Conservation (phyloP, 2,329 filamentous ascomycete genomes). For the Aulographum hederae region DNA sequence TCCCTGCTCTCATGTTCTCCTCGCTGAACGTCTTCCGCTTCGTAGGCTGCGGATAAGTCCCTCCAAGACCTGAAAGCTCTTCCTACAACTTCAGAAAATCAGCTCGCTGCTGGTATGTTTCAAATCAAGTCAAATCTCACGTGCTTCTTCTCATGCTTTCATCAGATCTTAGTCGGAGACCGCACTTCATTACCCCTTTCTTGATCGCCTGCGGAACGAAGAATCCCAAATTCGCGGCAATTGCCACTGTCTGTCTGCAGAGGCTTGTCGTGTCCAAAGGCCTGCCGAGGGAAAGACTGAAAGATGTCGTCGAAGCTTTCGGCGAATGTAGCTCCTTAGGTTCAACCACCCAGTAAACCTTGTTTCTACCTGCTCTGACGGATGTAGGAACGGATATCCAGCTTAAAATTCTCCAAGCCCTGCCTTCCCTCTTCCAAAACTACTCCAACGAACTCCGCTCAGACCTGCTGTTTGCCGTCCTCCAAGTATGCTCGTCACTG, state of each 20-base stretch:
- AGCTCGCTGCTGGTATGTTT: conserved; percentile 47
- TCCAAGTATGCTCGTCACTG: conserved; percentile 83
- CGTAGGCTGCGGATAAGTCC: conserved; percentile 77
- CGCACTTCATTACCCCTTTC: conserved; percentile 82
- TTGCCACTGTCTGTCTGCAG: conserved; percentile 77
- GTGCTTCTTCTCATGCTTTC: not conserved
- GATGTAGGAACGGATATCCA: conserved; percentile 60
- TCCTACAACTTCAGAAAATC: conserved; percentile 55
- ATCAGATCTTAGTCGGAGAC: conserved; percentile 61
- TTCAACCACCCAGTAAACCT: conserved; percentile 14
- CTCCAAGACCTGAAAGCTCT: conserved; percentile 72
- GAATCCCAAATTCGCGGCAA: conserved; percentile 76
- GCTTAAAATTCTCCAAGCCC: conserved; percentile 81
- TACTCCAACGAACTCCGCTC: conserved; percentile 69
- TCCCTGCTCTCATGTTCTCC: conserved; percentile 1
- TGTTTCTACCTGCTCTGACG: conserved; percentile 8
- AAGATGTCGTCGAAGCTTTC: conserved; percentile 74
- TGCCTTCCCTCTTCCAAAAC: conserved; percentile 79
- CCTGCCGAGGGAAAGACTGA: conserved; percentile 59
- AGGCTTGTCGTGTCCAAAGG: conserved; percentile 69
- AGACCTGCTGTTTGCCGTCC: conserved; percentile 58
- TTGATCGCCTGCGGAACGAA: conserved; percentile 81
- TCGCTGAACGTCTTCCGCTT: conserved; percentile 9
- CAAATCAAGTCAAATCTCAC: not conserved
- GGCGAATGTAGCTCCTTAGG: conserved; percentile 59